These are phyloP conservation scores for Trichoderma semiorbis DNA, from an alignment of 2,329 filamentous ascomycete genomes.

Conservation along the genomic window DNA sequence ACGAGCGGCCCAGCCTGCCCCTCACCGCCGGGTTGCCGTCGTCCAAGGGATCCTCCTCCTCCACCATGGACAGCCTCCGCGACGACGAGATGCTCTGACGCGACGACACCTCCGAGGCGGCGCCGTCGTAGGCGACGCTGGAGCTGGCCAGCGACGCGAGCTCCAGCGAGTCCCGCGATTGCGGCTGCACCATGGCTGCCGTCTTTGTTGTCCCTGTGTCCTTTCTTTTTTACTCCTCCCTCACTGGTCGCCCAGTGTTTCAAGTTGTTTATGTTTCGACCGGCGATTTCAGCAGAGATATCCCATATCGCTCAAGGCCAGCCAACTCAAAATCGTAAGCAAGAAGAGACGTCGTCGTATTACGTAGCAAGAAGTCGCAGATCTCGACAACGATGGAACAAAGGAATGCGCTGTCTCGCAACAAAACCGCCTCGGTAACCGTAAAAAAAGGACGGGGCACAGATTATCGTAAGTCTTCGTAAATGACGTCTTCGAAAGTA, in stretches of 20 bases:
- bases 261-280: constrained; percentile 1
- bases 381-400: background rate
- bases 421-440: background rate
- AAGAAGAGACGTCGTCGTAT: background rate
- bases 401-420: background rate
- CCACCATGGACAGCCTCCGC: constrained; percentile 75
- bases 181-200: constrained; percentile 40
- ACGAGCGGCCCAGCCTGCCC: constrained; percentile 59
- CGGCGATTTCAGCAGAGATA: constrained; percentile 23
- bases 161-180: constrained; percentile 86
- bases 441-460: background rate
- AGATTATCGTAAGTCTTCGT: background rate
- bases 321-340: background rate
- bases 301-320: constrained; percentile 26
- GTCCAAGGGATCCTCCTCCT: constrained; percentile 74
- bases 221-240: background rate
- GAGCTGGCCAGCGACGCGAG: constrained; percentile 91
- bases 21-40: constrained; percentile 50
- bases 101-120: constrained; percentile 64
- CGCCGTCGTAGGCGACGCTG: constrained; percentile 53
- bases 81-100: constrained; percentile 90
- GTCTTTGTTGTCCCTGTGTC: constrained; percentile 18
- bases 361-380: background rate
- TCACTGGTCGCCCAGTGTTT: background rate
- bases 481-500: background rate